phyloP scores from a whole-genome alignment of 768 basidiomycete species.

The Tubosaeta sp. region DNA sequence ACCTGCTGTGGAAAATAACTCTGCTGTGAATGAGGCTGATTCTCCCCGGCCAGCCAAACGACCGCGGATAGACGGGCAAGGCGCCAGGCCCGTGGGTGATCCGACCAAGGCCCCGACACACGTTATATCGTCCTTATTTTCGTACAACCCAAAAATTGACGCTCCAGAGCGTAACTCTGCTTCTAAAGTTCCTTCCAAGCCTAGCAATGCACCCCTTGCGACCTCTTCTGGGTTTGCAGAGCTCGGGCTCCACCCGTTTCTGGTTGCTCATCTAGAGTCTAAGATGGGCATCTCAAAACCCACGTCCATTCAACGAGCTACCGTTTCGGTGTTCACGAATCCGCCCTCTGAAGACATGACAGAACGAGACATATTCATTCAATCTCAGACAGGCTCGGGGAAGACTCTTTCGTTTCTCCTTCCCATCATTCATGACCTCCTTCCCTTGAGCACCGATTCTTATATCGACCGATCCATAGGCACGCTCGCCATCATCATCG shows the following conservation, averaged over 20 bases:
- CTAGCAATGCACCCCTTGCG: conserved; percentile 80
- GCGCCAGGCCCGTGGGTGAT: conserved; percentile 16
- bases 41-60: conserved; percentile 46
- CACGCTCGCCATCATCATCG: conserved; percentile 90
- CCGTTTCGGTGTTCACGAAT: conserved; percentile 58
- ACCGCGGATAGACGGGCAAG: conserved; percentile 29
- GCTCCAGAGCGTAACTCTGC: conserved; percentile 28
- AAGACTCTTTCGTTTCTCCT: conserved; percentile 93
- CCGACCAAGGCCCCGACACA: conserved; percentile 40
- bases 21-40: conserved; percentile 13
- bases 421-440: conserved; percentile 91
- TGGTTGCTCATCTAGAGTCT: conserved; percentile 67
- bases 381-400: conserved; percentile 96
- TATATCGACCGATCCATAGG: conserved; percentile 95
- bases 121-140: conserved; percentile 86
- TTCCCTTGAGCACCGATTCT: conserved; percentile 83
- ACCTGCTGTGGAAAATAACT: conserved; percentile 15
- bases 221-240: conserved; percentile 77
- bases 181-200: conserved; percentile 34
- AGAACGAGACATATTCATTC: conserved; percentile 81
- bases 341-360: conserved; percentile 32
- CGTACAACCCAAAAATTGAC: conserved; percentile 73
- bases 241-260: conserved; percentile 77
- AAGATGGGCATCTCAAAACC: conserved; percentile 85
- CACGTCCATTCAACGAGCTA: conserved; percentile 83